Base-by-base conservation (phyloP, 768 basidiomycete species). In the Fistulinella prunicolor region DNA sequence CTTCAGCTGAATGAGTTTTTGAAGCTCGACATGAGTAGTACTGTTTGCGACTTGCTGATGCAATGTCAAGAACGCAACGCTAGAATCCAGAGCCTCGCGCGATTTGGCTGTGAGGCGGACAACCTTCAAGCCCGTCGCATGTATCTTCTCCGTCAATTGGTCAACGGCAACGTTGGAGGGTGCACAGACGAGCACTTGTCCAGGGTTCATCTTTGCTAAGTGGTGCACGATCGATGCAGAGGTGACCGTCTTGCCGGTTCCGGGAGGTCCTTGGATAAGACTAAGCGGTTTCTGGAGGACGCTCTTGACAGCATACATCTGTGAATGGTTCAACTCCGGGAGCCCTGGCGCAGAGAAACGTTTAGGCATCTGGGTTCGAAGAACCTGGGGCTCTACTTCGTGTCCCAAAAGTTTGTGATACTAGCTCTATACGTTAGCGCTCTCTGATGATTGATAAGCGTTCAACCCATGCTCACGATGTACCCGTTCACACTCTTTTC, bases 101-200 rank as follows among this genome's bases (percentile, higher is more conserved):
- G 95, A 97, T 66, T 98, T 98, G 51, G 96, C 96, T 1, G 96
- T 96, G 21, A 98, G 77, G 36, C 96, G 92, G 41, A 98, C 96
- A 54, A 96, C 96, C 68, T 98, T 98, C 57, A 98, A 76, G 0
- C 96, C 95, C n/a, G 96, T 97, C n/a, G 85, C 75, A 63, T 98
- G 96, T 52, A 99, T 97, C 75, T 98, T 98, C 72, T 98, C 96
- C 19, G 95, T 96, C 46, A 99, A 82, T 64, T 99, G 96, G 63
- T 99, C 96, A 50, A 99, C 96, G 38, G 96, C 96, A 58, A 99
- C 96, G 70, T 99, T 99, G 44, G 95, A 98, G 0, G 96, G 96
- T 8, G 96, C 96, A 65, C 94, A 94, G 53, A 99, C 96, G 42
- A 99, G 89, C 35, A 99, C 96, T 70, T 98, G 96, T 42, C 95